Conservation (phyloP, 1,284 basidiomycete genomes). For the Phaffia rhodozyma region DNA sequence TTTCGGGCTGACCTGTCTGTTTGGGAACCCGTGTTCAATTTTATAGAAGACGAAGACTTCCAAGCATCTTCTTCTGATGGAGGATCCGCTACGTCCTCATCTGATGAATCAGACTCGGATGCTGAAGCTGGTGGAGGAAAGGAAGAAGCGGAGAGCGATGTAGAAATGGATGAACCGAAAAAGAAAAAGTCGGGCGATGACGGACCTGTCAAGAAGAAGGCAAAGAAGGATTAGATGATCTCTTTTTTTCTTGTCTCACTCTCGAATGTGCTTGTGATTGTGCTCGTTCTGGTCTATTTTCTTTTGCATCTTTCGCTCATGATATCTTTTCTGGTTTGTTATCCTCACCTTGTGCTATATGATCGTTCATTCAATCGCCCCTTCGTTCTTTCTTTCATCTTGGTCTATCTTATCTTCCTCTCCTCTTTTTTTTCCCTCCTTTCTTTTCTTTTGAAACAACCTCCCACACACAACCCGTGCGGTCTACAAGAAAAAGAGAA, state of each 20-base stretch:
- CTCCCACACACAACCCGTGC: neutral
- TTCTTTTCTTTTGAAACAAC: neutral
- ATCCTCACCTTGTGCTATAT: too few species aligned
- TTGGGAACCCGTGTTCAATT: too few species aligned
- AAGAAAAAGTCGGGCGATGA: constrained; percentile 30
- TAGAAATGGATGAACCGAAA: constrained; percentile 39
- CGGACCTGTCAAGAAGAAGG: constrained; percentile 31
- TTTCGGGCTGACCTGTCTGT: neutral
- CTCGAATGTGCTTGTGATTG: too few species aligned
- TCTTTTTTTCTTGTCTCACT: neutral
- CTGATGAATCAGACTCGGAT: constrained; percentile 48
- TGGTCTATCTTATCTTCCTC: too few species aligned
- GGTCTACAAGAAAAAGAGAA: neutral
- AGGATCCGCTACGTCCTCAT: constrained; percentile 67
- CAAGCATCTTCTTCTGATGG: constrained; percentile 54
- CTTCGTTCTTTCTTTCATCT: too few species aligned
- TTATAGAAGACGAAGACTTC: too few species aligned
- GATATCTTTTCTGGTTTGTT: too few species aligned
- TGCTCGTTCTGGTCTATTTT: too few species aligned
- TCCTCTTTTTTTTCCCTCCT: neutral
- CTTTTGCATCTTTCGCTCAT: too few species aligned
- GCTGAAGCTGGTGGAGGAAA: constrained; percentile 45
- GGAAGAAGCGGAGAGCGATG: constrained; percentile 57
- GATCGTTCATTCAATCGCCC: too few species aligned
- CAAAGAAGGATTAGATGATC: constrained; percentile 22